Conservation (phyloP, 2,329 filamentous ascomycete genomes). For the Diplodia seriata region DNA sequence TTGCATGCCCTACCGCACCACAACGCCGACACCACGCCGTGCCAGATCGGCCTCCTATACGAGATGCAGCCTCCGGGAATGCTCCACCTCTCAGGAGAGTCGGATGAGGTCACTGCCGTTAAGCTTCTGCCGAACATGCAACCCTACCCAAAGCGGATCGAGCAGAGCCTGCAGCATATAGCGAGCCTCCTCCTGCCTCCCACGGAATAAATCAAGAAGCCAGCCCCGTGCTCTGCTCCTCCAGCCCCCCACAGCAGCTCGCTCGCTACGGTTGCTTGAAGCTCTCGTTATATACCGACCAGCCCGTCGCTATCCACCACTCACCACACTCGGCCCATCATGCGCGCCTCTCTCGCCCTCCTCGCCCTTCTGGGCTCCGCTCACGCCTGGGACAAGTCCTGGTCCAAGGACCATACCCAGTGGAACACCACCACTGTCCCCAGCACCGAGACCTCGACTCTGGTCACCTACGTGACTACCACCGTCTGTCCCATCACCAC, state of each 20-base stretch:
- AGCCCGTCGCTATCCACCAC: slow-evolving; percentile 28
- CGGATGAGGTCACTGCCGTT: slow-evolving; percentile 23
- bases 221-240: slow-evolving; percentile 13
- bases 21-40: slow-evolving; percentile 7
- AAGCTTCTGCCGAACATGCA: slow-evolving; percentile 21
- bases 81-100: slow-evolving; percentile 13
- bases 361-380: slow-evolving; percentile 45
- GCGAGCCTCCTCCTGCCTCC: slow-evolving; percentile 23
- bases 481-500: slow-evolving; percentile 34
- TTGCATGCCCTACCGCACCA: slow-evolving; percentile 14
- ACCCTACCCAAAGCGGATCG: slow-evolving; percentile 10
- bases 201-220: slow-evolving; percentile 7
- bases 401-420: not conserved
- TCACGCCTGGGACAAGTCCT: slow-evolving; percentile 35
- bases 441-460: slow-evolving; percentile 12
- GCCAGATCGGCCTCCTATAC: slow-evolving; percentile 13
- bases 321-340: slow-evolving; percentile 32
- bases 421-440: not conserved
- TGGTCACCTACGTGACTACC: slow-evolving; percentile 28
- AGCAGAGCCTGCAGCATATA: slow-evolving; percentile 19
- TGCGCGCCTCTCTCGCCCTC: slow-evolving; percentile 43
- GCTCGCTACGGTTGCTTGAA: slow-evolving; percentile 48
- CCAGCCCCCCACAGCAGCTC: slow-evolving; percentile 39
- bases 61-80: slow-evolving; percentile 10
- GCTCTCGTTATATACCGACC: slow-evolving; percentile 40